A percentile compares a stretch with the other conserved stretches of the same genome.
phyloP scores from a whole-genome alignment of 2,329 filamentous ascomycete species.

The Colletotrichum camelliae region DNA sequence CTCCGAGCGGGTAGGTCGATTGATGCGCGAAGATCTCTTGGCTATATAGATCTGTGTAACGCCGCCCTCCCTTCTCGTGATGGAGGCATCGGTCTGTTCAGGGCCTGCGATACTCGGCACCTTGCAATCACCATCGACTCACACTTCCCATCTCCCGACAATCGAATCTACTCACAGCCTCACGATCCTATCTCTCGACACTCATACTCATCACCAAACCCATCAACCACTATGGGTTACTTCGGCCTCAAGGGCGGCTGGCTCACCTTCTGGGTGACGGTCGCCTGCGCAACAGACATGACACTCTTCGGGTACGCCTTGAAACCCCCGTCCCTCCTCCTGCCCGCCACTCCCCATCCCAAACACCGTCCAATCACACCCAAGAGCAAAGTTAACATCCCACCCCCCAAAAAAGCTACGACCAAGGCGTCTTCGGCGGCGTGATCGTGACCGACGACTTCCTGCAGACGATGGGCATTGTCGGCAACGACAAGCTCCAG shows the following conservation, averaged over 20 bases:
- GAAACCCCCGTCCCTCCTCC: neutral
- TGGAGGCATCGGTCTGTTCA: neutral
- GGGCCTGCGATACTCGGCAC: neutral
- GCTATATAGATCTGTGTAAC: constrained; percentile 12
- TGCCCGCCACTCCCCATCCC: neutral
- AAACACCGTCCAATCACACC: neutral
- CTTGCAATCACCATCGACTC: neutral
- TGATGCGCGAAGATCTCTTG: neutral
- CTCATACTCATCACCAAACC: neutral
- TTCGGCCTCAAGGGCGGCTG: constrained; percentile 17
- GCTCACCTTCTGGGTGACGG: constrained; percentile 21
- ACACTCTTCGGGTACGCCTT: constrained; percentile 28
- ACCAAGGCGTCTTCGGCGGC: constrained; percentile 55
- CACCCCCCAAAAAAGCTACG: constrained; percentile 36
- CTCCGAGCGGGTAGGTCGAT: neutral
- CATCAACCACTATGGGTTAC: constrained; percentile 5
- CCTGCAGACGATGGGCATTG: constrained; percentile 45
- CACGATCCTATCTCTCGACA: neutral
- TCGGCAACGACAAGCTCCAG: constrained; percentile 39
- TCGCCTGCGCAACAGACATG: constrained; percentile 28
- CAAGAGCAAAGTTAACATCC: neutral
- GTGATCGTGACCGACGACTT: constrained; percentile 52
- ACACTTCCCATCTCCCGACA: neutral
- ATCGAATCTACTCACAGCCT: neutral
- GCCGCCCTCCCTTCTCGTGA: neutral